Base-by-base conservation (phyloP, 345 rosid species). In the Euphorbia lathyris region DNA sequence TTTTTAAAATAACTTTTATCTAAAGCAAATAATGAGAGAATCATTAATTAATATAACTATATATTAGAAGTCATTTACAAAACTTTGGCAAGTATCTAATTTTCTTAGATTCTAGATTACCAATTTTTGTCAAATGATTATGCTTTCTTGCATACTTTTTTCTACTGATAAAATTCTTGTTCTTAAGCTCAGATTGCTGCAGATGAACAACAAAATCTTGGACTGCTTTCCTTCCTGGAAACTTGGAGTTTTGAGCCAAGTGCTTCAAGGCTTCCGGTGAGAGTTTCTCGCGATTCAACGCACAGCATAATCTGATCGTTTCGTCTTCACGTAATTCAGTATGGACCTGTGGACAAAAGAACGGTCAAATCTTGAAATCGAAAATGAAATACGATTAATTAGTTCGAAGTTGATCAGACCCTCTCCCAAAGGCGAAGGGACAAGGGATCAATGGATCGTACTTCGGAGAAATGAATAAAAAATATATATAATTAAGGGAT, bases 231-330 rank as follows among this genome's bases (percentile, higher is more conserved):
- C 71, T 74, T 42, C 85, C 51, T 29, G 86, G 86, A 51, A 82
- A 84, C 55, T 73, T 80, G 5, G 85, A 56, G 70, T 83, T 81
- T 26, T 75, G 63, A 61, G 77, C 69, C 8, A 79, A 22, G 36
- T 83, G 83, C 51, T 72, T 60, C 58, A 69, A 50, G 30, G 82
- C 69, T 61, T 70, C 78, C 3, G 67, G 40, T 12, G 90, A 81
- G 51, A 86, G 87, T 80, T 84, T 84, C 72, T 76, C 83, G 27
- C 64, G 68, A 65, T 84, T 76, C 58, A 86, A 74, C 27, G 75
- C 70, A 53, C 58, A 43, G 7, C 80, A 86, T 36, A 88, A 36
- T 58, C 65, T 74, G 63, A 70, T 25, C 69, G 80, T 84, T 67
- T 80, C 81, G 48, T 71, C 77, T 75, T 79, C 80, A 11, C 32